Conservation (phyloP, 257 asterid genomes). For the Nicotiana knightiana region DNA sequence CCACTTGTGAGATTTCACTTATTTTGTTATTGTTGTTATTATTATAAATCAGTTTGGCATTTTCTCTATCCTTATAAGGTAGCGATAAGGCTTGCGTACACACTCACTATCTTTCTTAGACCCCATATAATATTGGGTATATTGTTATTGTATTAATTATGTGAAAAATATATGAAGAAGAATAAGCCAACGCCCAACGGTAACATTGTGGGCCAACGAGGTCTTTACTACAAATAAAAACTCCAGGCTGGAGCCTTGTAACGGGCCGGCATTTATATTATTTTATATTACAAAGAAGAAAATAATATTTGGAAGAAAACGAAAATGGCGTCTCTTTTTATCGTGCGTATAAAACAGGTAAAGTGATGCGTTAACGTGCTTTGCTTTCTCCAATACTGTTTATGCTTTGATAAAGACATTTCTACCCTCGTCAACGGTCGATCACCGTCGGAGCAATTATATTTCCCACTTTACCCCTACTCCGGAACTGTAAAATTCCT, state of each 20-base stretch:
- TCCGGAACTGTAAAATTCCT: neutral
- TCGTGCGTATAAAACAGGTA: neutral
- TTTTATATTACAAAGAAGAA: neutral
- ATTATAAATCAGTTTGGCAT: too few species aligned
- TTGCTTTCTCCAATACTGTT: slow-evolving; percentile 16
- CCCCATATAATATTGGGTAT: too few species aligned
- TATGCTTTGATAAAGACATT: neutral
- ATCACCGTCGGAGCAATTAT: neutral
- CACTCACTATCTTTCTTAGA: too few species aligned
- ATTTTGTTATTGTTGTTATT: too few species aligned
- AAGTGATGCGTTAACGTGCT: neutral
- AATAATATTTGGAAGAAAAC: neutral
- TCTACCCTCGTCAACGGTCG: neutral
- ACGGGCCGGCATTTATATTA: neutral
- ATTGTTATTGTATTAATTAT: neutral
- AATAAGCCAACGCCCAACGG: neutral
- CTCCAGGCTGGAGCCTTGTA: neutral
- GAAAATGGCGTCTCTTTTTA: neutral
- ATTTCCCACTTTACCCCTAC: neutral
- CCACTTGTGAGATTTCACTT: too few species aligned
- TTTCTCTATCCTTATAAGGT: too few species aligned
- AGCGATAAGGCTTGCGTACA: too few species aligned
- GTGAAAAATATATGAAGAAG: neutral
- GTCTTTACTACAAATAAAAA: neutral
- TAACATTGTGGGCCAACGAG: neutral